Evolutionary conservation across 371 early-diverging fungal species (phyloP).

Genomic region (Nematocida sp.): DNA sequence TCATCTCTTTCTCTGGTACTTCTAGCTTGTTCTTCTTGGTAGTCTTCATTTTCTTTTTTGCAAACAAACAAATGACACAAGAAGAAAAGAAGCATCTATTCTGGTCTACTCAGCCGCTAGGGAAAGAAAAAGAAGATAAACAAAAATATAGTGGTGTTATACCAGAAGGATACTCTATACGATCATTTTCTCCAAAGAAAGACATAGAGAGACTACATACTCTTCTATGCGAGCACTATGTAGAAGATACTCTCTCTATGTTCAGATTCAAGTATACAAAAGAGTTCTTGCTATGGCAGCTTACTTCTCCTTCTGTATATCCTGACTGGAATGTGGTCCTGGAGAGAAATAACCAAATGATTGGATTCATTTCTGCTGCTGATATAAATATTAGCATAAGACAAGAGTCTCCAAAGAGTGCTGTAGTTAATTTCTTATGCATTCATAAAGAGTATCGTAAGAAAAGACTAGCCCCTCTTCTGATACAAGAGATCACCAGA

Average conservation of each 20-base stretch:
- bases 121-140: not conserved
- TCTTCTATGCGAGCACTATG: slow-evolving; percentile 59
- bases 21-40: slow-evolving; percentile 3
- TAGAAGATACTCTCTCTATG: slow-evolving; percentile 43
- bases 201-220: slow-evolving; percentile 34
- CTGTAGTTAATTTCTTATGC: slow-evolving; percentile 90
- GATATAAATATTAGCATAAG: slow-evolving; percentile 48
- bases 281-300: slow-evolving; percentile 55
- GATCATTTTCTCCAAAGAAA: slow-evolving; percentile 3
- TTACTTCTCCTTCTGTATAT: slow-evolving; percentile 26
- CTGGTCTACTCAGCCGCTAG: slow-evolving; percentile 62
- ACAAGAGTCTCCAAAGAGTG: slow-evolving; percentile 20
- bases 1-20: slow-evolving; percentile 22
- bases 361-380: slow-evolving; percentile 63
- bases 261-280: slow-evolving; percentile 56
- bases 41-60: slow-evolving; percentile 16
- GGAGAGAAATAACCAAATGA: slow-evolving; percentile 19
- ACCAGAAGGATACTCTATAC: slow-evolving; percentile 49
- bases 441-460: slow-evolving; percentile 83
- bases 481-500: slow-evolving; percentile 93
- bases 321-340: slow-evolving; percentile 57
- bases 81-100: slow-evolving; percentile 50
- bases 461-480: slow-evolving; percentile 86
- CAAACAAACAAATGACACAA: slow-evolving; percentile 39
- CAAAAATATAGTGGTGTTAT: slow-evolving; percentile 2